These are phyloP conservation scores for Rhizophlyctis rosea DNA, from an alignment of 192 early-diverging fungal genomes.

Conservation along the genomic window DNA sequence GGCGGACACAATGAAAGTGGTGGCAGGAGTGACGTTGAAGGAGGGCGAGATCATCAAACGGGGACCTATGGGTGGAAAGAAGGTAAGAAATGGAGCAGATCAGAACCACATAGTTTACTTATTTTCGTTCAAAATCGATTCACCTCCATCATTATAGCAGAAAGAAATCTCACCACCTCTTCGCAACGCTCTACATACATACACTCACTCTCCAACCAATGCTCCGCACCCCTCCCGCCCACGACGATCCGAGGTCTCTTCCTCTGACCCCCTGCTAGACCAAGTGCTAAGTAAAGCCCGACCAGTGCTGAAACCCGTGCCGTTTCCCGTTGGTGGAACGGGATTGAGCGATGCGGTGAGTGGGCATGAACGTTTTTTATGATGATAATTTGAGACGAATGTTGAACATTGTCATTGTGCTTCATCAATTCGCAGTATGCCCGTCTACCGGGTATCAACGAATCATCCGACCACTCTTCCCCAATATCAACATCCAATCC, in stretches of 20 bases:
- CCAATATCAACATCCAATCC: too few relatives aligned
- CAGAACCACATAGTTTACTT: too few relatives aligned
- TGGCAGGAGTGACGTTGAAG: constrained; percentile 38
- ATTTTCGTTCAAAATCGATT: not conserved
- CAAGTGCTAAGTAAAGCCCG: too few relatives aligned
- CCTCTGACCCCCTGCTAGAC: too few relatives aligned
- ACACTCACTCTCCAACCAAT: not conserved
- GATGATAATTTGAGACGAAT: too few relatives aligned
- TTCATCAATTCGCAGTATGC: too few relatives aligned
- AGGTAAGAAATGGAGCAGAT: constrained; percentile 9
- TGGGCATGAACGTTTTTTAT: too few relatives aligned
- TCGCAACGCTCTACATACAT: not conserved
- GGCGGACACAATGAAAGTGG: constrained; percentile 48
- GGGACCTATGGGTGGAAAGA: constrained; percentile 15
- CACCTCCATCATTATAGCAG: not conserved
- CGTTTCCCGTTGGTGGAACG: constrained; percentile 1
- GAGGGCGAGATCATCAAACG: constrained; percentile 49
- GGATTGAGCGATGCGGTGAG: too few relatives aligned
- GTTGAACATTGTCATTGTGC: too few relatives aligned
- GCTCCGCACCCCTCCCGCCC: not conserved
- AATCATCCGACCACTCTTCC: too few relatives aligned
- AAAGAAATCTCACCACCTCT: not conserved
- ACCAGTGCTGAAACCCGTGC: not conserved
- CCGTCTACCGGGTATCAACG: too few relatives aligned
- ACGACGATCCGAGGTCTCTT: not conserved